These are phyloP conservation scores for Fusarium sp. DNA, from an alignment of 2,329 filamentous ascomycete species.

Conservation along the genomic window DNA sequence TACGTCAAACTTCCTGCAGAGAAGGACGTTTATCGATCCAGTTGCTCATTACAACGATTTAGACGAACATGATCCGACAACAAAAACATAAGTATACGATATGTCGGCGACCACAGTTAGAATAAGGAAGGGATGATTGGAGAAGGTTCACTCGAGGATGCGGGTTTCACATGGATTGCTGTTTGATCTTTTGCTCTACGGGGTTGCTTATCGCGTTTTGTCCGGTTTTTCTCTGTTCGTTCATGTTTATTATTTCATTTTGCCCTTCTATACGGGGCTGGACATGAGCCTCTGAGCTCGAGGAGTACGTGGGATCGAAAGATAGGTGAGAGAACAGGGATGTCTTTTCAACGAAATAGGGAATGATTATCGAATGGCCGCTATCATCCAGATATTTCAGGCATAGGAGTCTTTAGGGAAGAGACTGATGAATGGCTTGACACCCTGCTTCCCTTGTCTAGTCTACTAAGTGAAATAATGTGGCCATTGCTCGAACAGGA, in stretches of 20 bases:
- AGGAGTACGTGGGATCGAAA: constrained; percentile 16
- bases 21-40: background rate
- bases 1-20: constrained; percentile 3
- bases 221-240: background rate
- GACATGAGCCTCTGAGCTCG: constrained; percentile 19
- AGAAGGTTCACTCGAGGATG: background rate
- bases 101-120: constrained; percentile 5
- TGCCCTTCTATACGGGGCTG: background rate
- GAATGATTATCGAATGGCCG: background rate
- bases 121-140: constrained; percentile 4
- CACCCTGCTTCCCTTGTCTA: background rate
- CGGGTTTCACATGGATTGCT: background rate
- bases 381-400: constrained; percentile 5
- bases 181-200: background rate
- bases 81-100: background rate
- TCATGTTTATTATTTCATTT: background rate
- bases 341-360: constrained; percentile 1
- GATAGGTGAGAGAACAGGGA: background rate
- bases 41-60: constrained; percentile 20
- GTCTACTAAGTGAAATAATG: background rate
- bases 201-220: background rate
- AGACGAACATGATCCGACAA: background rate
- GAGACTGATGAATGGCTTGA: background rate
- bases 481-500: background rate
- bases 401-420: constrained; percentile 3